These are phyloP conservation scores for Eucalyptus sideroxylon DNA, from an alignment of 345 rosid genomes.

Conservation along the genomic window DNA sequence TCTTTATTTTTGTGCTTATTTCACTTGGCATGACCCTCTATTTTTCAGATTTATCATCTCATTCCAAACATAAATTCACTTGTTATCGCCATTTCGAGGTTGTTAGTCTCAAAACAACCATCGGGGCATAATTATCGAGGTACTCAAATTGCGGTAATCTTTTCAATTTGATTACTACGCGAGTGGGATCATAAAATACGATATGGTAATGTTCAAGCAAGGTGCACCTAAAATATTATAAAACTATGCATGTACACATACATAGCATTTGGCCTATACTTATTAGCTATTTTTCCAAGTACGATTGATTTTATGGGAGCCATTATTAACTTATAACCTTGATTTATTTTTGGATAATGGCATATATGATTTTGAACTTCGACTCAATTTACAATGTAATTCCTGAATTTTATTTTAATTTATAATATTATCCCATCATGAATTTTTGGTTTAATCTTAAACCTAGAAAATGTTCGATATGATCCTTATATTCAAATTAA, in stretches of 20 bases:
- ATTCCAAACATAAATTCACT: background rate
- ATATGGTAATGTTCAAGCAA: fast-evolving
- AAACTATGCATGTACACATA: background rate
- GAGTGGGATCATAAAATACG: background rate
- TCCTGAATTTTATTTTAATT: too few species aligned
- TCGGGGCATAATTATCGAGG: background rate
- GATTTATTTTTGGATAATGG: background rate
- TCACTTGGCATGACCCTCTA: background rate
- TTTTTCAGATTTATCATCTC: background rate
- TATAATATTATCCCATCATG: too few species aligned
- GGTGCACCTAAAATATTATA: background rate
- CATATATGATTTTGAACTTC: too few species aligned
- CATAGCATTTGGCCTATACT: background rate
- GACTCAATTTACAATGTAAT: fast-evolving
- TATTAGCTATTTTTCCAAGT: background rate
- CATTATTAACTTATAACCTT: background rate
- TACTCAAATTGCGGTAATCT: background rate
- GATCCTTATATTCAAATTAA: background rate
- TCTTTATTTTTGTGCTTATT: background rate
- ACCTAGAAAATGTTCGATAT: too few species aligned
- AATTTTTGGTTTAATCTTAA: too few species aligned
- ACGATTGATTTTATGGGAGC: background rate
- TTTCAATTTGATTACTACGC: background rate
- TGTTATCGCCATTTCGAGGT: background rate
- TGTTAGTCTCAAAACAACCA: background rate